A percentile compares a stretch with the other conserved stretches of the same genome.
phyloP scores from a whole-genome alignment of 2,329 filamentous ascomycete genomes.

The Stagonosporopsis chrysanthemi region DNA sequence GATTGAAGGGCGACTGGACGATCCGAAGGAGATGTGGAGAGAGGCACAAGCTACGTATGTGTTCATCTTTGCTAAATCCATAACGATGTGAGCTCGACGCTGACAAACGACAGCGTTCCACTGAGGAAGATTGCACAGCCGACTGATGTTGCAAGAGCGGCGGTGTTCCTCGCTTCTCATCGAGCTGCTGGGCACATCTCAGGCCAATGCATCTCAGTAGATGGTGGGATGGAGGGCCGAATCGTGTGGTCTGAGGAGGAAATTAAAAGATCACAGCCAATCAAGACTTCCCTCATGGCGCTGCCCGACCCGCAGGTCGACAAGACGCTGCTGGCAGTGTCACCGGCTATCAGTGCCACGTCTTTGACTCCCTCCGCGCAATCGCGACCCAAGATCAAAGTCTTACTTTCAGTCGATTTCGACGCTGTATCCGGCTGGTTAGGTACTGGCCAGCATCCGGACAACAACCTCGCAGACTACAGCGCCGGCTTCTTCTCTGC shows the following conservation, averaged over 20 bases:
- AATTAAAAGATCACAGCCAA: slow-evolving; percentile 25
- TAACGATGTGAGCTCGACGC: slow-evolving; percentile 1
- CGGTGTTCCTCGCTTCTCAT: slow-evolving; percentile 60
- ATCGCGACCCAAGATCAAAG: slow-evolving; percentile 46
- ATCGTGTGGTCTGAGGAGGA: slow-evolving; percentile 59
- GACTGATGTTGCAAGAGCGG: slow-evolving; percentile 58
- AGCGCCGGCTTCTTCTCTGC: slow-evolving; percentile 64
- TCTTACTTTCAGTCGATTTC: slow-evolving; percentile 59
- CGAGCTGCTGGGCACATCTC: slow-evolving; percentile 62
- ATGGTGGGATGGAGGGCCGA: slow-evolving; percentile 61
- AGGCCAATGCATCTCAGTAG: slow-evolving; percentile 61
- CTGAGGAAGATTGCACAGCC: slow-evolving; percentile 58
- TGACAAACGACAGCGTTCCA: slow-evolving; percentile 44
- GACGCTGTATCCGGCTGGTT: slow-evolving; percentile 68
- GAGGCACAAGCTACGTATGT: slow-evolving; percentile 58
- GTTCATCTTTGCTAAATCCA: not conserved
- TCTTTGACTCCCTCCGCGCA: not conserved
- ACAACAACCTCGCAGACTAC: slow-evolving; percentile 65
- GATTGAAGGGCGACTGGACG: slow-evolving; percentile 59
- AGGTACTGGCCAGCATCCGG: slow-evolving; percentile 62
- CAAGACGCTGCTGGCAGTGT: no score
- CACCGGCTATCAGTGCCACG: no score
- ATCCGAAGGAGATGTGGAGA: slow-evolving; percentile 58
- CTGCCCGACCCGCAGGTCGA: no score
- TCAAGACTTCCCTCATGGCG: not conserved